Evolutionary conservation across 192 early-diverging fungal species (phyloP).

Genomic region (Backusella circina): DNA sequence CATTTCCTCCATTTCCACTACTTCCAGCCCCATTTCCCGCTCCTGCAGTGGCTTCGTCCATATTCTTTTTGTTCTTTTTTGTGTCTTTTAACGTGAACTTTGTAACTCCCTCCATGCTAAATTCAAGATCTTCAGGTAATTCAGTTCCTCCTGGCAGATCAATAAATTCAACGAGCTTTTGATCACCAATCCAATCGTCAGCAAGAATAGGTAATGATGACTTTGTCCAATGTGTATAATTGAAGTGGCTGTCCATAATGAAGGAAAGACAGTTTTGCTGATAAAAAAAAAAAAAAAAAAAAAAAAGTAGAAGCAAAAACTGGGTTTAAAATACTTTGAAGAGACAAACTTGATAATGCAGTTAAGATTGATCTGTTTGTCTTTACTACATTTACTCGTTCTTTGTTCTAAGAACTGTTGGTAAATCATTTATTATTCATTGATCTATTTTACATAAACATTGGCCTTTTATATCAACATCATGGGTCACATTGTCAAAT

Average conservation of each 20-base stretch:
- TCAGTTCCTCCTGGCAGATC: neutral
- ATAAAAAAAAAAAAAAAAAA: neutral
- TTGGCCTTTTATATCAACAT: too few relatives aligned
- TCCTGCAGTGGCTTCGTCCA: neutral
- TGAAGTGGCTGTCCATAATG: neutral
- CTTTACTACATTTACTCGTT: too few relatives aligned
- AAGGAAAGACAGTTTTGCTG: neutral
- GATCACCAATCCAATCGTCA: neutral
- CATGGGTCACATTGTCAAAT: neutral
- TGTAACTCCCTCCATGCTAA: neutral
- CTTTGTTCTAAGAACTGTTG: too few relatives aligned
- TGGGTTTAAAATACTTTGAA: too few relatives aligned
- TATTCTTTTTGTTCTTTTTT: neutral
- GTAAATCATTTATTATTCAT: too few relatives aligned
- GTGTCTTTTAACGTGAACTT: neutral
- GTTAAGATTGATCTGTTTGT: too few relatives aligned
- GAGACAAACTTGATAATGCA: too few relatives aligned
- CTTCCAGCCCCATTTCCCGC: neutral
- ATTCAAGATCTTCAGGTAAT: neutral
- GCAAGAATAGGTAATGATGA: neutral
- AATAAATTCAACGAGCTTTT: neutral
- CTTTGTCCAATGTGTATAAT: neutral
- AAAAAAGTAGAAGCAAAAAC: neutral
- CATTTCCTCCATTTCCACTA: neutral
- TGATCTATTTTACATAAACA: too few relatives aligned